Evolutionary conservation across 2,329 filamentous ascomycete species (phyloP), one percentile per base, ranked within the genome.

Genomic region (Verruconis gallopava): DNA sequence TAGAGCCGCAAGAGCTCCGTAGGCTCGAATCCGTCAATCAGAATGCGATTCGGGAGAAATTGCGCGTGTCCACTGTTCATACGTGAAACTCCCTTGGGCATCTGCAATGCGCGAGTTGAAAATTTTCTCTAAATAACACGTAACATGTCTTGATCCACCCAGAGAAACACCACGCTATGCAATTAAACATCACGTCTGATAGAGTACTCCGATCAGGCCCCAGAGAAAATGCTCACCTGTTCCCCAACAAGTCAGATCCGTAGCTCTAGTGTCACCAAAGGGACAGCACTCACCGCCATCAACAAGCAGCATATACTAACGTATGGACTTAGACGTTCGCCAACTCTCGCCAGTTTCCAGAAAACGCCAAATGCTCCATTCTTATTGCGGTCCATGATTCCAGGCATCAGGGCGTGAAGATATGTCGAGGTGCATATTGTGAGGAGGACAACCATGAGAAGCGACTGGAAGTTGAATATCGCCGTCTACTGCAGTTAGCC

Each of bases 401-500:
- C 74, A 1, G 91, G 89, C 56, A 91, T 83, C 49, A 93, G 77
- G 54, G 84, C 81, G 68, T 96, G 91, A 44, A 86, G 75, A 65
- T 98, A 96, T 48, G 91, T 79, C 63, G 84, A 88, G 44, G 91
- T 95, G 73, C 91, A 98, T 58, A 96, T 93, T 52, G 93, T 77
- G 52, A 98, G 81, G 40, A 98, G 78, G 55, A 98, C 78, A 51
- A 95, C 89, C 54, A 96, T 77, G 53, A 98, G 76, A 52, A 96
- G 81, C 45, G 86, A 93, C 64, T 95, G 86, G 70, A 98, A 96
- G 68, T 96, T 96, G 79, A 98, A 95, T 56, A 98, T 81, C 43
- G 91, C 91, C 46, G 91, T 83, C 91, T 95, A 55, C 39, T 19
- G 37, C 25, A n/a, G n/a, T n/a, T n/a, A n/a, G n/a, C n/a, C n/a